A percentile compares a stretch with the other conserved stretches of the same genome.
phyloP scores from a whole-genome alignment of 2,329 filamentous ascomycete genomes.

The Fusarium liriodendri region DNA sequence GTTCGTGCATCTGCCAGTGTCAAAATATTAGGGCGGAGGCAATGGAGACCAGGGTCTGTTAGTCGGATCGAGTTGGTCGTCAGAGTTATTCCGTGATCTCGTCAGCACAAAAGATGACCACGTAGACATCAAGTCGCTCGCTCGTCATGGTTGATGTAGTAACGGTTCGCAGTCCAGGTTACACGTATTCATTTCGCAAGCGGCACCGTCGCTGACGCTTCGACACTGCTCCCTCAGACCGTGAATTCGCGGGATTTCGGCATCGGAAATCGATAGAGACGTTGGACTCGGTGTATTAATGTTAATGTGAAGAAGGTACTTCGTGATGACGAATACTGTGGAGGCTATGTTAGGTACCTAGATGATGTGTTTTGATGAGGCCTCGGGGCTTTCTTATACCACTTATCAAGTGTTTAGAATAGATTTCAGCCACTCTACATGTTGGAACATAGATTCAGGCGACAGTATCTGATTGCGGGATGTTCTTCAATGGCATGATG shows the following conservation, averaged over 20 bases:
- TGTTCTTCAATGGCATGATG: too few species aligned
- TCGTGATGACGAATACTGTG: background rate
- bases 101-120: background rate
- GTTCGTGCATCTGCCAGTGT: background rate
- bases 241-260: background rate
- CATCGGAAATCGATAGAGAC: background rate
- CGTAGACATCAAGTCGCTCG: background rate
- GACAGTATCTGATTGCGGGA: too few species aligned
- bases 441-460: background rate
- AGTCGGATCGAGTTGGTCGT: background rate
- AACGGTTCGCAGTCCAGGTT: background rate
- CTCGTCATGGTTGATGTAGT: background rate
- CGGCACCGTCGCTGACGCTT: background rate
- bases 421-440: background rate
- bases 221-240: accelerated
- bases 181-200: too few species aligned
- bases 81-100: background rate
- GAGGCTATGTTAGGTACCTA: background rate
- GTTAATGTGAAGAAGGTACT: too few species aligned
- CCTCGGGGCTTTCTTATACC: background rate
- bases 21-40: background rate
- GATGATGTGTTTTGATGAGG: background rate
- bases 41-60: background rate
- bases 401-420: background rate
- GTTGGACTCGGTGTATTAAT: background rate